phyloP scores from a whole-genome alignment of 2,329 filamentous ascomycete species.

The Huntiella bhutanensis region DNA sequence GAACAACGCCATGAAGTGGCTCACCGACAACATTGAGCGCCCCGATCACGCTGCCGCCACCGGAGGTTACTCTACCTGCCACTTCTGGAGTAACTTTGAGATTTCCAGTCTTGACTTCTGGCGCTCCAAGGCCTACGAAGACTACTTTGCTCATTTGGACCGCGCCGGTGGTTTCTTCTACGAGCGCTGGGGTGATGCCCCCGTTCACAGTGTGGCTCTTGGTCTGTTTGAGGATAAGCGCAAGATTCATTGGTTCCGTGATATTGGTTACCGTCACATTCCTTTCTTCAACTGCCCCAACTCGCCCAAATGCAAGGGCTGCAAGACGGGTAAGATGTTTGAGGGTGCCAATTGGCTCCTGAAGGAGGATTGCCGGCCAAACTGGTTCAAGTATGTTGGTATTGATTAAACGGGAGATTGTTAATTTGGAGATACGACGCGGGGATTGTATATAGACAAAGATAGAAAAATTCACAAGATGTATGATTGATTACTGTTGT shows the following conservation, averaged over 20 bases:
- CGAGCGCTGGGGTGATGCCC: constrained; percentile 94
- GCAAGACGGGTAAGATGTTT: constrained; percentile 70
- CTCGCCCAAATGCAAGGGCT: constrained; percentile 79
- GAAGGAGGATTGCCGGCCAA: constrained; percentile 82
- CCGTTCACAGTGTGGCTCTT: constrained; percentile 84
- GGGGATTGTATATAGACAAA: neutral
- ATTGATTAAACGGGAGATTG: constrained; percentile 35
- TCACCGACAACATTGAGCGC: constrained; percentile 58
- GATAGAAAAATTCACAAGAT: neutral
- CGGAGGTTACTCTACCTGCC: constrained; percentile 90
- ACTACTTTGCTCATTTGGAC: constrained; percentile 92
- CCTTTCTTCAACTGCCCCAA: constrained; percentile 99
- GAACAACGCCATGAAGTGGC: constrained; percentile 75
- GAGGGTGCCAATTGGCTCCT: constrained; percentile 73
- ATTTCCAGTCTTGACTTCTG: constrained; percentile 88
- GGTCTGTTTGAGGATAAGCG: constrained; percentile 79
- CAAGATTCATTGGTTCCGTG: constrained; percentile 96
- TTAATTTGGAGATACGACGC: neutral
- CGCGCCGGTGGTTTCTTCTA: constrained; percentile 95
- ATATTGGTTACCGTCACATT: constrained; percentile 96
- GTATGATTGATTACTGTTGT: neutral
- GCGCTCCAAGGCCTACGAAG: constrained; percentile 75
- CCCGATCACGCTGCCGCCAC: constrained; percentile 65
- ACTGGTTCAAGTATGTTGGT: constrained; percentile 92
- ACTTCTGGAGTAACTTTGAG: constrained; percentile 99